Base-by-base conservation (phyloP, 2,329 filamentous ascomycete genomes). In the Sporothrix mexicana region DNA sequence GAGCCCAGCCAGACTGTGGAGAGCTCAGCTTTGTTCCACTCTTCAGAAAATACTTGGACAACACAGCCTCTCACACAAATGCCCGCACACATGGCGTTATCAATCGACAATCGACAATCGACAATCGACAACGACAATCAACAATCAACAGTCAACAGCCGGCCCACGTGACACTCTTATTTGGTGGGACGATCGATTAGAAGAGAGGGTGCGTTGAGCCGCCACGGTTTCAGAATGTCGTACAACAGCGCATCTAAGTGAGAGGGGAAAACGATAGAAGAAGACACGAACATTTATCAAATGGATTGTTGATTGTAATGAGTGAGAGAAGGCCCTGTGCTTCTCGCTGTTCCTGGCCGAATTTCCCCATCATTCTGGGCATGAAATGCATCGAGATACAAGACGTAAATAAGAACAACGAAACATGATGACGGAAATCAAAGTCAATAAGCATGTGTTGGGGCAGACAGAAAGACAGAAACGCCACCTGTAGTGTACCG, bases 21-120 rank as follows among this genome's bases (percentile, higher is more conserved):
- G 30, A 36, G 30, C 30, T 36, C 30, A 36, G 30, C 3, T 36
- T 36, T 36, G 30, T 36, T 36, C 30, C 30, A 7, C 30, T 36
- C 30, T 36, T 36, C 30, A 36, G 30, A 36, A 36, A 36, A 36
- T 36, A 36, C 30, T 36, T 15, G 20, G 25, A 66, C 61, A 47
- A 64, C 10, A 23, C 61, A 45, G 12, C 25, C 57, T 36, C 30
- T 66, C 25, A 43, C 61, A 66, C 20, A 66, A 47, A 41, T 23
- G 61, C 12, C 55, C 41, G 17, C 61, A 47, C n/a, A 23, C 41
- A 66, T 47, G 20, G 41, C 41, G 61, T 66, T 66, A 47, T 66
- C 61, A 66, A n/a, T 25, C 61, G n/a, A 45, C 30, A 36, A 36
- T 36, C 30, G 7, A 36, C 30, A 36, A 36, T 36, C 4, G 30